phyloP scores from a whole-genome alignment of 2,329 filamentous ascomycete genomes.

The Colletotrichum cereale region DNA sequence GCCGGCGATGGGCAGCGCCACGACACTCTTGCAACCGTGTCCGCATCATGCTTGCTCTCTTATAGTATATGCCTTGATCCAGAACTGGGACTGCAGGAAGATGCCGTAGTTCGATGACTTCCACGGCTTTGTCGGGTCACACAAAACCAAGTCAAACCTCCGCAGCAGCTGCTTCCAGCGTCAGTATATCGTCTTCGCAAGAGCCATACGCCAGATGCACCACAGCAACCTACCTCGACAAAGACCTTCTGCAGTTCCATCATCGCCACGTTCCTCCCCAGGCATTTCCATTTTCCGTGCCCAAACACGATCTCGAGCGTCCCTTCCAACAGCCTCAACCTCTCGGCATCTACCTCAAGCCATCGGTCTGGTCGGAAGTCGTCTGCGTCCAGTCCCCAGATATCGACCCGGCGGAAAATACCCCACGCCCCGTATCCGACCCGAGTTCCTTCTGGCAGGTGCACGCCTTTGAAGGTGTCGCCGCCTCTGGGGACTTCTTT shows the following conservation, averaged over 20 bases:
- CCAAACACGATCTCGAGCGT: slow-evolving; percentile 55
- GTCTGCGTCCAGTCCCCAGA: slow-evolving; percentile 33
- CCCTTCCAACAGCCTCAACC: slow-evolving; percentile 50
- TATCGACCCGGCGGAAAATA: slow-evolving; percentile 44
- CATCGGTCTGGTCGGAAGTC: slow-evolving; percentile 36
- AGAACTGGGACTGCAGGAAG: too few species aligned
- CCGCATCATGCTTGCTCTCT: too few species aligned
- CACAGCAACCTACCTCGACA: slow-evolving; percentile 50
- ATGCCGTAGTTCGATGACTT: too few species aligned
- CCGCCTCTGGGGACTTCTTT: slow-evolving; percentile 53
- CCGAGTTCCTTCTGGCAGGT: slow-evolving; percentile 49
- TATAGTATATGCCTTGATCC: too few species aligned
- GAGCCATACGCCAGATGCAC: too few species aligned
- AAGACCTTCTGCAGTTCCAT: slow-evolving; percentile 51
- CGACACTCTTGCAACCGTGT: too few species aligned
- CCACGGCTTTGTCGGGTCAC: too few species aligned
- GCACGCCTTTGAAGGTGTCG: slow-evolving; percentile 50
- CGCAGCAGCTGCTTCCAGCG: too few species aligned
- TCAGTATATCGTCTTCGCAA: too few species aligned
- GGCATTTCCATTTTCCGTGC: slow-evolving; percentile 53
- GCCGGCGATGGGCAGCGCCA: too few species aligned
- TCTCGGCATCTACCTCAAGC: slow-evolving; percentile 45
- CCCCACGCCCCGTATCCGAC: slow-evolving; percentile 52
- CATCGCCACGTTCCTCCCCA: slow-evolving; percentile 53
- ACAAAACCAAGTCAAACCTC: too few species aligned